These are phyloP conservation scores for Sugiyamaella marilandica DNA, from an alignment of 805 yeast genomes.

Conservation along the genomic window DNA sequence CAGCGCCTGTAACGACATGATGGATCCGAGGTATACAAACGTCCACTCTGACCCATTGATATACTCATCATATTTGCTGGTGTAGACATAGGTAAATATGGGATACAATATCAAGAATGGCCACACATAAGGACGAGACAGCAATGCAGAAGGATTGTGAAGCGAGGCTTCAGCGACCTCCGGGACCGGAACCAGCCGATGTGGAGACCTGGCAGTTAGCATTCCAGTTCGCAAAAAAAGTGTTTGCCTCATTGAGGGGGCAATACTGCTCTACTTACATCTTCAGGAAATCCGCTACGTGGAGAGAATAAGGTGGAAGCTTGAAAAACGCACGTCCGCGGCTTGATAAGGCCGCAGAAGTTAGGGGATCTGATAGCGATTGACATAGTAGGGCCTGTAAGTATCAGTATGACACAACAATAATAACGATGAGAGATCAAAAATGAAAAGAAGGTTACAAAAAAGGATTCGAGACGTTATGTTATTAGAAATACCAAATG, in stretches of 20 bases:
- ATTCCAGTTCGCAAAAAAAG: neutral
- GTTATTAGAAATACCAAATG: too few relatives aligned
- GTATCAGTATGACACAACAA: too few relatives aligned
- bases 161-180: slow-evolving; percentile 68
- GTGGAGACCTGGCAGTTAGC: slow-evolving; percentile 5
- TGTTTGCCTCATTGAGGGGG: neutral
- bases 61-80: slow-evolving; percentile 66
- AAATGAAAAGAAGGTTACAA: too few relatives aligned
- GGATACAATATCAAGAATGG: slow-evolving; percentile 68
- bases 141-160: slow-evolving; percentile 59
- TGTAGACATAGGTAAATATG: slow-evolving; percentile 58
- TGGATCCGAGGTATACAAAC: slow-evolving; percentile 72
- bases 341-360: neutral
- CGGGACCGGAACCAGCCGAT: slow-evolving; percentile 57
- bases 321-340: neutral
- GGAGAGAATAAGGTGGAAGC: slow-evolving; percentile 1
- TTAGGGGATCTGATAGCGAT: neutral
- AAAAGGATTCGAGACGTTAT: too few relatives aligned
- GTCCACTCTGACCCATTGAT: slow-evolving; percentile 96
- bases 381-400: neutral
- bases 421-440: too few relatives aligned
- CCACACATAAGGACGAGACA: slow-evolving; percentile 70
- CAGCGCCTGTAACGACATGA: slow-evolving; percentile 67
- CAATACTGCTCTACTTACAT: neutral
- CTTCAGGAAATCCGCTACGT: neutral